Evolutionary conservation across 2,329 filamentous ascomycete genomes (phyloP).

Genomic region (Allantophomopsis cytisporea): DNA sequence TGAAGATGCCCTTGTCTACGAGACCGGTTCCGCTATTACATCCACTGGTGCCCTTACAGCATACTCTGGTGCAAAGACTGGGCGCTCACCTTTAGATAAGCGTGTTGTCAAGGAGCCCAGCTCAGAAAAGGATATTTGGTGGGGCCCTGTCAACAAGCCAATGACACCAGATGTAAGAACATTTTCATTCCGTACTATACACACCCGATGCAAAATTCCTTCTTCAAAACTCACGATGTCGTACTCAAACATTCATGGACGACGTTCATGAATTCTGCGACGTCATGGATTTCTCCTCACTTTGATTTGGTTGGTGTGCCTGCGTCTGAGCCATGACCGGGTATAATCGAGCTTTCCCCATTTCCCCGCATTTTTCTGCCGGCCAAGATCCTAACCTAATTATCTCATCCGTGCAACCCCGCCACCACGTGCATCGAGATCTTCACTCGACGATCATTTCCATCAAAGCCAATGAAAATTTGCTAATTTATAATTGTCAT

Average conservation of each 20-base stretch:
- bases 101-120: conserved; percentile 84
- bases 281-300: no score
- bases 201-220: conserved; percentile 1
- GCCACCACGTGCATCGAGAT: no score
- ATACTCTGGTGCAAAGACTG: conserved; percentile 97
- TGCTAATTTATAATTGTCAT: background rate
- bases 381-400: background rate
- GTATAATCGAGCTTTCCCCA: background rate
- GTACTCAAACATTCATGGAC: no score
- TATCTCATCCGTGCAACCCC: no score
- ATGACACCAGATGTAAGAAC: conserved; percentile 87
- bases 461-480: no score
- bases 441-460: background rate
- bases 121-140: conserved; percentile 92
- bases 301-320: no score
- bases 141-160: conserved; percentile 98
- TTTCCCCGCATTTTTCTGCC: conserved; percentile 1
- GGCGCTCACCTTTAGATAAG: conserved; percentile 93
- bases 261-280: no score
- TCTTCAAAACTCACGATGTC: conserved; percentile 1
- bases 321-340: no score
- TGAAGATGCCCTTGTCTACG: conserved; percentile 97
- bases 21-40: conserved; percentile 94
- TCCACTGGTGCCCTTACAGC: conserved; percentile 89
- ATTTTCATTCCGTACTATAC: conserved; percentile 2